Evolutionary conservation across 2,329 filamentous ascomycete genomes (phyloP), one percentile per base, ranked within the genome.

Genomic region (Pseudocercospora fuligena): DNA sequence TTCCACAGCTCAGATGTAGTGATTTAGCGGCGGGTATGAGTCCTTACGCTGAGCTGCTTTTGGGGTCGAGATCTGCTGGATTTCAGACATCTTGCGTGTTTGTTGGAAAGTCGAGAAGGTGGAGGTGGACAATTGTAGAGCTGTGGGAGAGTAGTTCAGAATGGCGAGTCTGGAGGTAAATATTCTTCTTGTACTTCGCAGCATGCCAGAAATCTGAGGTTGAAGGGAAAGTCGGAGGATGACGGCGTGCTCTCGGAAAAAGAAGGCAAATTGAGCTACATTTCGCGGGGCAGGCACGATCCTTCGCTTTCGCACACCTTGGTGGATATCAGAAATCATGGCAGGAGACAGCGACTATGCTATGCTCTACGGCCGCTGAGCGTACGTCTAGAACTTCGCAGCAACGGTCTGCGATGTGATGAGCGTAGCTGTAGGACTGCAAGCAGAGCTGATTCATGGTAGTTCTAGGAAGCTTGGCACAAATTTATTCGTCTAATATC

Each of bases 31-130:
- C n/a, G 51, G 46, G 47, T 16, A 25, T 21, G 23, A 51, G 51
- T 56, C 25, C 79, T 72, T 76, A 82, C 81, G 79, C 64, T 81
- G 79, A 66, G 78, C 80, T 11, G 81, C 81, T 68, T 81, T 77
- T 40, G 75, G 74, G 8, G 80, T 80, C 67, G 77, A 74, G 59
- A 82, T 75, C 67, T 80, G 80, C 77, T 82, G 80, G 62, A 82
- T 79, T 53, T 80, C 80, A 47, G 80, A 77, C 80, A 82, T 82
- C 68, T 73, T 75, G 63, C 68, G 61, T 31, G 57, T 59, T 21
- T 67, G 65, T 23, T 36, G 62, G n/a, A 19, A 16, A 14, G 31
- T 16, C 16, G n/a, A 8, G 19, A 43, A 9, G 1, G 56, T 36
- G 19, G 8, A 43, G 31, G 2, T 4, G 1, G 51, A 27, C 19